A percentile compares a stretch with the other conserved stretches of the same genome.
Conservation (phyloP, 1,139 yeast species). For the Magnusiomyces ingens region DNA sequence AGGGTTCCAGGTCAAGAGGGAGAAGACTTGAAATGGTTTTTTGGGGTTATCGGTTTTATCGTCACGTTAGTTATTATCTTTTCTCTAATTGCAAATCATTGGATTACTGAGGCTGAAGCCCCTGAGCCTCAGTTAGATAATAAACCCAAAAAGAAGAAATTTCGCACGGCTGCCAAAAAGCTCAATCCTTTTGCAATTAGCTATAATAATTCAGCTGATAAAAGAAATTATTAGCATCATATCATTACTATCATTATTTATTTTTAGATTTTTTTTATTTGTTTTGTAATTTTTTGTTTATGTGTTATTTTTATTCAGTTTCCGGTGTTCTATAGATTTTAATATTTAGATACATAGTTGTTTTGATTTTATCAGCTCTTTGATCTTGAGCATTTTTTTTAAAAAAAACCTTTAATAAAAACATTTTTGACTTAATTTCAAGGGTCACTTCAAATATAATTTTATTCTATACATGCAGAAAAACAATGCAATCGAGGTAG, state of each 20-base stretch:
- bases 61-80: slow-evolving; percentile 20
- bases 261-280: background rate
- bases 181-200: background rate
- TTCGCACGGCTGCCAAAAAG: slow-evolving; percentile 1
- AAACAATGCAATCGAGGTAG: too few relatives aligned
- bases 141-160: background rate
- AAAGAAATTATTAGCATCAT: slow-evolving; percentile 1
- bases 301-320: background rate
- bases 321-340: background rate
- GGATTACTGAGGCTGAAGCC: slow-evolving; percentile 19
- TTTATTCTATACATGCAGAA: too few relatives aligned
- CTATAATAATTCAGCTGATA: background rate
- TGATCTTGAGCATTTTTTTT: too few relatives aligned
- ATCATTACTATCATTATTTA: background rate
- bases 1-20: slow-evolving; percentile 64
- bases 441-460: too few relatives aligned
- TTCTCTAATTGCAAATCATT: slow-evolving; percentile 22
- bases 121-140: background rate
- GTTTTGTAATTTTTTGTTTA: background rate
- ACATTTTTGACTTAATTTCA: too few relatives aligned
- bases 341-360: background rate
- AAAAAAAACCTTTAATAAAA: too few relatives aligned
- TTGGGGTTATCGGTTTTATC: slow-evolving; percentile 51
- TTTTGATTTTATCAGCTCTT: too few relatives aligned
- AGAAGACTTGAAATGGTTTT: slow-evolving; percentile 50